A percentile compares a stretch with the other conserved stretches of the same genome.
Evolutionary conservation across 192 early-diverging fungal genomes (phyloP).

Genomic region (Coemansia sp.): DNA sequence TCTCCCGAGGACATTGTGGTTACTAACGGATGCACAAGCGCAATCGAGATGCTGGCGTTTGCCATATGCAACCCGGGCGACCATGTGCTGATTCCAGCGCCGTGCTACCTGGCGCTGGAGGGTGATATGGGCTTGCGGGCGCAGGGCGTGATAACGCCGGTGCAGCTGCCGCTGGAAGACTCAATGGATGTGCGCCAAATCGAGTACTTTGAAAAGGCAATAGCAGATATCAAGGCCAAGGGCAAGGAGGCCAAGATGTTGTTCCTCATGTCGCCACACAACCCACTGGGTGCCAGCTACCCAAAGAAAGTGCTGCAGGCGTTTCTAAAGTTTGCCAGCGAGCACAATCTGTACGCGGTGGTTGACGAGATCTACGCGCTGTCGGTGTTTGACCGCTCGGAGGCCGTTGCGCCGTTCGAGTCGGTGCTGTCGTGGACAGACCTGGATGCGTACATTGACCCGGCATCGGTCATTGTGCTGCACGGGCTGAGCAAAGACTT

Average conservation of each 20-base stretch:
- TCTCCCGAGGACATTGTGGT: constrained; percentile 58
- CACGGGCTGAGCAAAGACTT: constrained; percentile 89
- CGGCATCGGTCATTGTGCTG: constrained; percentile 63
- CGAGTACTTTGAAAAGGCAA: constrained; percentile 46
- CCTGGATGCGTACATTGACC: constrained; percentile 62
- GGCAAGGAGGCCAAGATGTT: constrained; percentile 51
- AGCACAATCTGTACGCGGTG: constrained; percentile 64
- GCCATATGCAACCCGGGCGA: constrained; percentile 70
- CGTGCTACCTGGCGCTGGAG: constrained; percentile 78
- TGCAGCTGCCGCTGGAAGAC: constrained; percentile 48
- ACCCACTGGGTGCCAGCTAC: constrained; percentile 65
- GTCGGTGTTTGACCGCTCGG: constrained; percentile 56
- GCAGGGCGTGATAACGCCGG: constrained; percentile 56
- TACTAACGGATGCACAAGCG: constrained; percentile 65
- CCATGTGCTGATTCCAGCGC: constrained; percentile 69
- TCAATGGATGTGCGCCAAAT: constrained; percentile 53
- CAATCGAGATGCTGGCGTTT: constrained; percentile 65
- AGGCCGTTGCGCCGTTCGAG: constrained; percentile 57
- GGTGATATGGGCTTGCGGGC: constrained; percentile 58
- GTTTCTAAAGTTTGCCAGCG: constrained; percentile 64
- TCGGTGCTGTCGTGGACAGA: constrained; percentile 62
- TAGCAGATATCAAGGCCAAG: constrained; percentile 49
- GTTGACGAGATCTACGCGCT: constrained; percentile 84
- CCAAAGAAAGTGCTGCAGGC: constrained; percentile 55
- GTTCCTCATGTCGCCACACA: constrained; percentile 73